phyloP scores from a whole-genome alignment of 148 eudicot species.

The Rhododendron molle region DNA sequence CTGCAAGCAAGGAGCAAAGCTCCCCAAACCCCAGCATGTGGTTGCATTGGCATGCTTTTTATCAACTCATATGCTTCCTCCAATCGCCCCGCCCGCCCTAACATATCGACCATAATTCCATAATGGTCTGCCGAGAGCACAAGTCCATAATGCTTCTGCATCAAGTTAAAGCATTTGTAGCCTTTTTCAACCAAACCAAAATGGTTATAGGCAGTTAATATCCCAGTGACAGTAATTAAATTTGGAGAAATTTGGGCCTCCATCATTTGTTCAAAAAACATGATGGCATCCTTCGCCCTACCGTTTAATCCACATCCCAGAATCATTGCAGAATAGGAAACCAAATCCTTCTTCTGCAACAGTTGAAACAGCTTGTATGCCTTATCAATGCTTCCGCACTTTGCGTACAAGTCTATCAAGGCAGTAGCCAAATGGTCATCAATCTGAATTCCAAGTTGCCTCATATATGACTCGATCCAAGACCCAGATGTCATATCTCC shows the following conservation, averaged over 20 bases:
- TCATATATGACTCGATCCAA: constrained; percentile 52
- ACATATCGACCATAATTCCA: constrained; percentile 70
- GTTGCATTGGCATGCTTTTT: constrained; percentile 68
- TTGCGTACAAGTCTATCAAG: constrained; percentile 65
- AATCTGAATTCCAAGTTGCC: constrained; percentile 36
- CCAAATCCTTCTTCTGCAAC: constrained; percentile 59
- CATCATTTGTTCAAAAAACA: constrained; percentile 62
- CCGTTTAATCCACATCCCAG: constrained; percentile 75
- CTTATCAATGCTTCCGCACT: constrained; percentile 64
- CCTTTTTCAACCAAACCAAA: constrained; percentile 85
- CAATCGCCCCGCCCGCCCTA: constrained; percentile 72
- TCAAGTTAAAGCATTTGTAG: constrained; percentile 49
- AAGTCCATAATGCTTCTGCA: constrained; percentile 44
- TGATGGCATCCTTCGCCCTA: constrained; percentile 48
- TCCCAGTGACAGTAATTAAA: constrained; percentile 58
- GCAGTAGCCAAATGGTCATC: constrained; percentile 76
- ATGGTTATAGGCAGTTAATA: constrained; percentile 73
- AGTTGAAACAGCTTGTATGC: constrained; percentile 49
- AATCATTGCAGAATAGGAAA: constrained; percentile 84
- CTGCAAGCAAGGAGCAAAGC: constrained; percentile 81
- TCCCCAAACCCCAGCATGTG: constrained; percentile 91
- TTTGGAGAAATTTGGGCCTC: constrained; percentile 47
- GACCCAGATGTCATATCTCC: constrained; percentile 52
- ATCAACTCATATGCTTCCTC: constrained; percentile 68
- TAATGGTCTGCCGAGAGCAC: constrained; percentile 68